phyloP scores from a whole-genome alignment of 1,284 basidiomycete species.

The Cutaneotrichosporon mucoides region DNA sequence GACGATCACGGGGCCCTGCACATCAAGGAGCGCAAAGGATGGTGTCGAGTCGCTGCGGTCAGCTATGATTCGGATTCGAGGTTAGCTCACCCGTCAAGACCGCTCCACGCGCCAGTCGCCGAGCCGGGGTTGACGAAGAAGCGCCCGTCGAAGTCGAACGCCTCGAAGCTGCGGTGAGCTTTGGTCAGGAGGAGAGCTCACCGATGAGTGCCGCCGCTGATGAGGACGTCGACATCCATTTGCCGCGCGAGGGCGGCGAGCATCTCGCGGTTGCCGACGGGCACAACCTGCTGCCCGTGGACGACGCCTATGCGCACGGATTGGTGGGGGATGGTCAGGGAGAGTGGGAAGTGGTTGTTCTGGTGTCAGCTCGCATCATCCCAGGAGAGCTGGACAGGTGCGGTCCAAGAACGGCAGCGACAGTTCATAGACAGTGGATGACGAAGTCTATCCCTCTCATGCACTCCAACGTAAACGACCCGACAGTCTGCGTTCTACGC shows the following conservation, averaged over 20 bases:
- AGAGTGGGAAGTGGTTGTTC: conserved; percentile 66
- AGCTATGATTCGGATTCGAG: background rate
- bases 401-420: too few relatives aligned
- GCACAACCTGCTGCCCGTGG: conserved; percentile 92
- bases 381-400: too few relatives aligned
- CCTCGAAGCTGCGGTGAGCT: conserved; percentile 68
- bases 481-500: too few relatives aligned
- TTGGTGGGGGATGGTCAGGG: conserved; percentile 71
- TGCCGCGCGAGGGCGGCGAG: conserved; percentile 82
- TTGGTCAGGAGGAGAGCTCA: conserved; percentile 49
- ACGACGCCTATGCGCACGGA: conserved; percentile 84
- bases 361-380: conserved; percentile 11
- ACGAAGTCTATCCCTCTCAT: too few relatives aligned
- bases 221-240: conserved; percentile 94
- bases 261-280: conserved; percentile 84
- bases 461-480: too few relatives aligned
- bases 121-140: conserved; percentile 98
- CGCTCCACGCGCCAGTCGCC: conserved; percentile 90
- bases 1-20: conserved; percentile 89
- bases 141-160: conserved; percentile 80
- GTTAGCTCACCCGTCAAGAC: conserved; percentile 59
- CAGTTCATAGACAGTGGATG: too few relatives aligned
- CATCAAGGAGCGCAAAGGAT: conserved; percentile 89
- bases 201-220: conserved; percentile 93
- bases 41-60: conserved; percentile 60